Conservation (phyloP, 768 basidiomycete species). For the Amanita fuliginea region DNA sequence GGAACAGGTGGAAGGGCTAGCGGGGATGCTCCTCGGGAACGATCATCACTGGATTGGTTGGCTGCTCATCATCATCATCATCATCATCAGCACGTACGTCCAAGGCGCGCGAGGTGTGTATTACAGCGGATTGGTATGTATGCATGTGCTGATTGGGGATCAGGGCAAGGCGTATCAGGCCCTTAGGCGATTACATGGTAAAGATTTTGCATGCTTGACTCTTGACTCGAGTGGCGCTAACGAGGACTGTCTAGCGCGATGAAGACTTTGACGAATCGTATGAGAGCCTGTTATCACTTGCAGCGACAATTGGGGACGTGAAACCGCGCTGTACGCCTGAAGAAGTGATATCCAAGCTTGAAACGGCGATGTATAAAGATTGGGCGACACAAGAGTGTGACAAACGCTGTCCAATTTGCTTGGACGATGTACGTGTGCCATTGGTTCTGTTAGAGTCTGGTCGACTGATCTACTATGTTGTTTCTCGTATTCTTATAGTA, state of each 20-base stretch:
- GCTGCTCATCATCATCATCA: slow-evolving; percentile 3
- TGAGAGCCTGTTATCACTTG: slow-evolving; percentile 51
- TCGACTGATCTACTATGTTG: neutral
- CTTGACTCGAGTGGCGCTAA: neutral
- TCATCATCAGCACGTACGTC: neutral
- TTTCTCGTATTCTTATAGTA: slow-evolving; percentile 24
- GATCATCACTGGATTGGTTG: slow-evolving; percentile 4
- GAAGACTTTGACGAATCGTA: slow-evolving; percentile 72
- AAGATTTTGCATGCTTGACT: too few relatives aligned
- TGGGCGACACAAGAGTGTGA: slow-evolving; percentile 61
- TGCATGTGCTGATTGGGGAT: slow-evolving; percentile 1
- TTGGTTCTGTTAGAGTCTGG: neutral
- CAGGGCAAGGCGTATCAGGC: slow-evolving; percentile 7
- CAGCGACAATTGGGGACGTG: slow-evolving; percentile 55
- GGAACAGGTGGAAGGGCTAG: slow-evolving; percentile 4
- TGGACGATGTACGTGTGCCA: neutral
- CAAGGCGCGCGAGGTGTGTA: slow-evolving; percentile 6
- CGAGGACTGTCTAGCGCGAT: slow-evolving; percentile 40
- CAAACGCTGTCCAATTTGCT: slow-evolving; percentile 70
- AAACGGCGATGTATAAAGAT: slow-evolving; percentile 53
- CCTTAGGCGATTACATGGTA: slow-evolving; percentile 43
- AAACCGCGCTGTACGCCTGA: slow-evolving; percentile 54
- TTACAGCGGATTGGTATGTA: neutral
- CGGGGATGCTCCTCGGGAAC: slow-evolving; percentile 3
- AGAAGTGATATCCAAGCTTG: slow-evolving; percentile 46